Conservation (phyloP, 495 filamentous ascomycete species). For the Lindgomyces ingoldianus region DNA sequence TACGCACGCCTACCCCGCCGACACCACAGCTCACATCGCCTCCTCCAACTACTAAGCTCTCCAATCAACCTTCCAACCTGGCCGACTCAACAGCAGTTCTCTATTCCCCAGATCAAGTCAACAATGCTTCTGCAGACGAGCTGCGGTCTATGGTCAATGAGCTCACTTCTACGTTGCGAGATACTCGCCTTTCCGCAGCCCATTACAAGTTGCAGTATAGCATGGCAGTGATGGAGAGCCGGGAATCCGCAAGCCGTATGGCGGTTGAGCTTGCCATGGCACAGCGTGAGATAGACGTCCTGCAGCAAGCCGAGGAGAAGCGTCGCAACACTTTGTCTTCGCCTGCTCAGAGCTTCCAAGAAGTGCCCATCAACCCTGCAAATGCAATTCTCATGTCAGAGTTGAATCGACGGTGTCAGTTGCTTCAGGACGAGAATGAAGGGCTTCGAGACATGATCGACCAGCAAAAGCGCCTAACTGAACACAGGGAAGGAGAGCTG, state of each 20-base stretch:
- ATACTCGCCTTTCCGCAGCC: constrained; percentile 76
- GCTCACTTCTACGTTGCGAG: constrained; percentile 54
- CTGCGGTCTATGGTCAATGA: constrained; percentile 60
- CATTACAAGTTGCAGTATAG: constrained; percentile 93
- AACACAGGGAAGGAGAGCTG: constrained; percentile 67
- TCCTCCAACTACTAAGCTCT: constrained; percentile 35
- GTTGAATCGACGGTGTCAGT: constrained; percentile 55
- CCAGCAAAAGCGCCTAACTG: constrained; percentile 72
- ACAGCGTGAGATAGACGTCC: constrained; percentile 83
- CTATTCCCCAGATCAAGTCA: constrained; percentile 61
- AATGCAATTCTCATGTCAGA: constrained; percentile 37
- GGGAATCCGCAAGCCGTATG: constrained; percentile 82
- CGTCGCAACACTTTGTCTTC: constrained; percentile 31
- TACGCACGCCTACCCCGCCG: constrained; percentile 36
- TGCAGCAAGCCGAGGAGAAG: constrained; percentile 57
- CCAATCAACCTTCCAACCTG: constrained; percentile 15
- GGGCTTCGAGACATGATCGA: constrained; percentile 63
- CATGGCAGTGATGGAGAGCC: constrained; percentile 80
- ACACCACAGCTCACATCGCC: constrained; percentile 39
- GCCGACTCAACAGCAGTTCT: constrained; percentile 26
- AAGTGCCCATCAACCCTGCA: constrained; percentile 38
- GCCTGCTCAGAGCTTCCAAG: constrained; percentile 52
- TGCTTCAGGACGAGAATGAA: constrained; percentile 65
- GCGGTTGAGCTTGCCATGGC: constrained; percentile 92
- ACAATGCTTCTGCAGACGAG: constrained; percentile 56